Conservation (phyloP, 1,284 basidiomycete species). For the Ganoderma leucocontextum region DNA sequence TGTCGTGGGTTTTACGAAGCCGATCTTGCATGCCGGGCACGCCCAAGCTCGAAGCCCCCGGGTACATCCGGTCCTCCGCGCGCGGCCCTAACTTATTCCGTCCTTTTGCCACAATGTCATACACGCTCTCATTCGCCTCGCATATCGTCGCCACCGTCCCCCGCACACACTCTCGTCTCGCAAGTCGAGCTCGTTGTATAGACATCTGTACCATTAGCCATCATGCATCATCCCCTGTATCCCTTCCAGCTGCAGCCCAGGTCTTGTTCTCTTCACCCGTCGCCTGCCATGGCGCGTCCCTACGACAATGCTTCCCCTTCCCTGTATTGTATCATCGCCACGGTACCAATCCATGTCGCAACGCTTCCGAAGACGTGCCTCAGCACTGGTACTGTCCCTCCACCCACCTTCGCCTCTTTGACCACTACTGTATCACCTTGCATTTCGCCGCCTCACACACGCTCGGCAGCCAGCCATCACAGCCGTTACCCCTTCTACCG, state of each 20-base stretch:
- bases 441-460: background rate
- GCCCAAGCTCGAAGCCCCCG: background rate
- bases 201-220: constrained; percentile 1
- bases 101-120: background rate
- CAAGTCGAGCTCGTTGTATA: background rate
- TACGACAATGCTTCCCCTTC: background rate
- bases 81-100: background rate
- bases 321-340: background rate
- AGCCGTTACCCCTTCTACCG: background rate
- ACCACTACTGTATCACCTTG: background rate
- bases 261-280: background rate
- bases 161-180: background rate
- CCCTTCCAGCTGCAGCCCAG: background rate
- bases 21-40: background rate
- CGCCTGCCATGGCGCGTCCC: background rate
- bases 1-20: background rate
- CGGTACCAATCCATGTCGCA: background rate
- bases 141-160: too few species aligned
- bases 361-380: background rate
- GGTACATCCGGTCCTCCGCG: background rate
- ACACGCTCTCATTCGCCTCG: background rate
- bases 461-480: background rate
- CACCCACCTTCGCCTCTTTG: background rate
- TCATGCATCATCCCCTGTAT: background rate
- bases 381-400: too few species aligned